Evolutionary conservation across 2,329 filamentous ascomycete genomes (phyloP), one percentile per base, ranked within the genome.

Genomic region (Nannizziopsis barbatae): DNA sequence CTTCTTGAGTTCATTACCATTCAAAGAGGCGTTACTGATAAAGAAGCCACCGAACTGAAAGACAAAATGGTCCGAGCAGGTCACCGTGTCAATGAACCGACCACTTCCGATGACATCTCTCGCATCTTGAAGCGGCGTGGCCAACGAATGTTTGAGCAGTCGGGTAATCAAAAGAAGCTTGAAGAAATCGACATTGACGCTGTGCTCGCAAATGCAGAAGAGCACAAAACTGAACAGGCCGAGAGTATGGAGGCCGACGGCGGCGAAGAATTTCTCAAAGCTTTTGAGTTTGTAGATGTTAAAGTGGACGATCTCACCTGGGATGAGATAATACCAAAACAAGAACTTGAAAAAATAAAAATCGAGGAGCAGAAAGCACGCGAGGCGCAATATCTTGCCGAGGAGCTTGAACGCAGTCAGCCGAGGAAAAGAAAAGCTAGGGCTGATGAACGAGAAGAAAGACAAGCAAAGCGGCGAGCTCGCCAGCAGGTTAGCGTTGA

Each of bases 141-240:
- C n/a, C 92, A 95, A 63, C 95, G 92, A 67, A 94, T 98, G 83
- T 98, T 98, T 57, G 90, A 96, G 67, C 90, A 95, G 65, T 92
- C 86, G 9, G 86, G 87, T 51, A 98, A 98, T 62, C 92, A 98
- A 66, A 84, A 90, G 69, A 92, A 94, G 63, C 75, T 98, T 4
- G 92, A 98, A 67, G 88, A 95, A 66, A 81, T 98, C 18, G 92
- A 54, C 63, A 96, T 98, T 57, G 93, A 98, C 62, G 87, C 89
- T 7, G 92, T 98, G 35, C 79, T 98, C 12, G 92, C 92, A 59
- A 95, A 95, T 64, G 92, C 93, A 22, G 92, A 98, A 69, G 81
- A 96, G 58, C 93, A 95, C 59, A 90, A 94, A 71, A 96, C 92
- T 0, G 89, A 95, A 66, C 85, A 95, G 48, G 85, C 90, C 17